Conservation (phyloP, 2,329 filamentous ascomycete genomes). For the Aspergillus felis region DNA sequence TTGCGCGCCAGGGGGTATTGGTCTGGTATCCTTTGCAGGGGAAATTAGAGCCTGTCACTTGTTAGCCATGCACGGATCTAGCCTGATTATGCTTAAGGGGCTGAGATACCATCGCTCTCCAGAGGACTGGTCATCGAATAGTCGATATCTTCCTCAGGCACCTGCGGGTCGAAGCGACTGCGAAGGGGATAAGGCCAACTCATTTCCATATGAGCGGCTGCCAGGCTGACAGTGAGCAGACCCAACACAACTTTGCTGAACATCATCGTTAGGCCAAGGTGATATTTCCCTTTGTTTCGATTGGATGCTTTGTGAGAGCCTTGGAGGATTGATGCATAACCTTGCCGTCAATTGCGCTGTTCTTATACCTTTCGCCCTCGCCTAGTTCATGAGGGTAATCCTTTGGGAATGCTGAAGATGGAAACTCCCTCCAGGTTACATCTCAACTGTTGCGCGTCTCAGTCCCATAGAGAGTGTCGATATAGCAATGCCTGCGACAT, state of each 20-base stretch:
- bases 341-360: background rate
- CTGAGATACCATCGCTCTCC: conserved; percentile 30
- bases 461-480: background rate
- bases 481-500: background rate
- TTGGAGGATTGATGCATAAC: background rate
- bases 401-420: background rate
- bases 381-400: background rate
- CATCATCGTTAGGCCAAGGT: conserved; percentile 2
- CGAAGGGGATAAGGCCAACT: conserved; percentile 48
- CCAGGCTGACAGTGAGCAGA: background rate
- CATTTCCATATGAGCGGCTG: conserved; percentile 49
- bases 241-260: background rate
- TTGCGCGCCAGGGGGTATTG: conserved; percentile 46
- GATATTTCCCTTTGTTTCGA: background rate
- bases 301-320: background rate
- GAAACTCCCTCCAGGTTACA: background rate
- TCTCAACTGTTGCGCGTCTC: background rate
- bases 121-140: conserved; percentile 67
- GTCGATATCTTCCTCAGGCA: conserved; percentile 47
- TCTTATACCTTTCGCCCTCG: background rate
- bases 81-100: too few relatives aligned
- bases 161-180: conserved; percentile 40
- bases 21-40: conserved; percentile 66
- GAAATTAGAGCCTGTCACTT: conserved; percentile 52
- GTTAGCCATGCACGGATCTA: background rate